Conservation (phyloP, 805 yeast species). For the Schwanniomyces sp. region DNA sequence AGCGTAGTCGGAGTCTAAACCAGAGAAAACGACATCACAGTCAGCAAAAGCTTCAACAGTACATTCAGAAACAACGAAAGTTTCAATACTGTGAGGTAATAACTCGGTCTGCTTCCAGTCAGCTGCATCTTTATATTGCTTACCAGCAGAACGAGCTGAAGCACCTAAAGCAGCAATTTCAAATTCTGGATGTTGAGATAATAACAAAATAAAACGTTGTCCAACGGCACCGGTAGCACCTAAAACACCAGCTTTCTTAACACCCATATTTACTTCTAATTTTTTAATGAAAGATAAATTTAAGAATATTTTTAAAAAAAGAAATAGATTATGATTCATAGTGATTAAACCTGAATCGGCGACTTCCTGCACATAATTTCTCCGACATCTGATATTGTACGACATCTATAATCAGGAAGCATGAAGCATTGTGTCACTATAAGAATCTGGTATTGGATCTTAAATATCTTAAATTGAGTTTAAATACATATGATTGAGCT, state of each 20-base stretch:
- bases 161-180: constrained; percentile 88
- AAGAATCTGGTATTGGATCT: too few relatives aligned
- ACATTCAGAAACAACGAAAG: constrained; percentile 75
- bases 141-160: constrained; percentile 91
- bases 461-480: too few relatives aligned
- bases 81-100: constrained; percentile 67
- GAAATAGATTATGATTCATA: background rate
- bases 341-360: background rate
- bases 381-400: too few relatives aligned
- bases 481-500: too few relatives aligned
- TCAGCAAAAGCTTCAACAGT: constrained; percentile 71
- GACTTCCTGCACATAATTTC: background rate
- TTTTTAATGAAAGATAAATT: too few relatives aligned
- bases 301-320: background rate
- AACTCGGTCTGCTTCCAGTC: constrained; percentile 91
- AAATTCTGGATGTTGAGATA: constrained; percentile 87
- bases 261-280: constrained; percentile 15
- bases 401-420: too few relatives aligned
- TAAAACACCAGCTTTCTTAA: constrained; percentile 76
- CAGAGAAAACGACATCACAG: constrained; percentile 94
- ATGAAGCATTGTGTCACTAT: too few relatives aligned
- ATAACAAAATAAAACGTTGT: constrained; percentile 85
- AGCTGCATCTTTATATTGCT: constrained; percentile 78
- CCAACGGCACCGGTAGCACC: constrained; percentile 99
- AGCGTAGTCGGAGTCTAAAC: constrained; percentile 89